A percentile compares a stretch with the other conserved stretches of the same genome.
phyloP scores from a whole-genome alignment of 2,329 filamentous ascomycete genomes.

The Coniochaeta sp. region DNA sequence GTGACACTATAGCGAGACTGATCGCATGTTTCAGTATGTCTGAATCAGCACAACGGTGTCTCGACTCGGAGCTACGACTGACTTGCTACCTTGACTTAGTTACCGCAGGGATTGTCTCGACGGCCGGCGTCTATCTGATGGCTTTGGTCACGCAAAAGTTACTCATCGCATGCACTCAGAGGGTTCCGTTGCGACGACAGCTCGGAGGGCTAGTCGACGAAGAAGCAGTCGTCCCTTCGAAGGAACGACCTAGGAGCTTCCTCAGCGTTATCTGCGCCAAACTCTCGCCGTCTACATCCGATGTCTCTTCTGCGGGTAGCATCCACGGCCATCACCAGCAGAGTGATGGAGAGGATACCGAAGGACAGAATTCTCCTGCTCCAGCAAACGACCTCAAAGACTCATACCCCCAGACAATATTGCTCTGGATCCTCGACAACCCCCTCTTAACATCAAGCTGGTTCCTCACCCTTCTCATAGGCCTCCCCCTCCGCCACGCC shows the following conservation, averaged over 20 bases:
- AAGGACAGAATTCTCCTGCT: not conserved
- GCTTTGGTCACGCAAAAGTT: conserved; percentile 18
- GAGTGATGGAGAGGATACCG: not conserved
- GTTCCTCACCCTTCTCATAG: conserved; percentile 26
- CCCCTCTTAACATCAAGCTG: conserved; percentile 23
- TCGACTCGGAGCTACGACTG: not conserved
- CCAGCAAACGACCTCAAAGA: not conserved
- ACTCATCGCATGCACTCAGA: conserved; percentile 3
- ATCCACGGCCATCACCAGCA: not conserved
- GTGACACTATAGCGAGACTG: conserved; percentile 31
- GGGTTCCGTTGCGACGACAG: not conserved
- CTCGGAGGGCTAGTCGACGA: not conserved
- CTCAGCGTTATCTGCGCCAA: not conserved
- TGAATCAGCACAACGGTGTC: conserved; percentile 3
- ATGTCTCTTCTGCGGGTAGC: not conserved
- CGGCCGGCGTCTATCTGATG: conserved; percentile 18
- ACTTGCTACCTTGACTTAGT: conserved; percentile 12
- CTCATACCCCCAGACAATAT: not conserved
- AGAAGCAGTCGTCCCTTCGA: not conserved
- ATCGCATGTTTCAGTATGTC: conserved; percentile 38
- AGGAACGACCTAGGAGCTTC: not conserved
- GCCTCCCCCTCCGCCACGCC: conserved; percentile 31
- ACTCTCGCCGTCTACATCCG: not conserved
- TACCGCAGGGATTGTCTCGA: conserved; percentile 24
- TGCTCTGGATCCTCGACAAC: conserved; percentile 9